Evolutionary conservation across 371 early-diverging fungal species (phyloP).

Genomic region (Entomophthora muscae): DNA sequence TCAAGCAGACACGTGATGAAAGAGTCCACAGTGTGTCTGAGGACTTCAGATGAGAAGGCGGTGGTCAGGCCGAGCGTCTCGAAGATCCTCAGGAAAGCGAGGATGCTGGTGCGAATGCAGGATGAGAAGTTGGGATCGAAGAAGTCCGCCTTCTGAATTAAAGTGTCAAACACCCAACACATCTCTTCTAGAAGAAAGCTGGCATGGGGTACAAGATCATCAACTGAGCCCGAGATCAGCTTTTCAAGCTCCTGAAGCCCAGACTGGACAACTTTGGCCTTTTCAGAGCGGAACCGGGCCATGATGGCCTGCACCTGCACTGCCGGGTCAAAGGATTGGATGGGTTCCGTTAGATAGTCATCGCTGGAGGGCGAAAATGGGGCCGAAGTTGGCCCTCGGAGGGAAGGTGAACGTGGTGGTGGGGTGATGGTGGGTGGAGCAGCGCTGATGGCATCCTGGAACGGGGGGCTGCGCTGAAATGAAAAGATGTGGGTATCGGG

Average conservation of each 20-base stretch:
- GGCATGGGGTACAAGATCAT: neutral
- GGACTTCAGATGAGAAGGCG: neutral
- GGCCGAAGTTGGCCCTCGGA: neutral
- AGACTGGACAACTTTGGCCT: neutral
- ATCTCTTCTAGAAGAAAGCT: neutral
- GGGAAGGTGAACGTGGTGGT: neutral
- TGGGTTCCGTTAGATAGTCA: neutral
- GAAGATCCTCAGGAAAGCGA: neutral
- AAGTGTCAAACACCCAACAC: neutral
- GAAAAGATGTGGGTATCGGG: constrained; percentile 6
- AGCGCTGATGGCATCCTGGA: neutral
- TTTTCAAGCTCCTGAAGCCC: neutral
- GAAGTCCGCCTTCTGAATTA: neutral
- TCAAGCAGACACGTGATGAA: neutral
- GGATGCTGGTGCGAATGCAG: neutral
- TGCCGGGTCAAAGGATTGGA: neutral
- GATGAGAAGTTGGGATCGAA: neutral
- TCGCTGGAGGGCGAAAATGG: neutral
- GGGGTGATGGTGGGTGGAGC: neutral
- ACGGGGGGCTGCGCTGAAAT: constrained; percentile 1
- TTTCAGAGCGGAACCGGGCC: neutral
- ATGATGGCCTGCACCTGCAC: neutral
- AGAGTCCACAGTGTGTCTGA: neutral
- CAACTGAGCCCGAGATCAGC: neutral
- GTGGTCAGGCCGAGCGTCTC: neutral